Percentiles rank a stretch among this genome's conserved stretches.
These are phyloP conservation scores for Nicotiana attenuata DNA, from an alignment of 257 asterid genomes.

Conservation along the genomic window DNA sequence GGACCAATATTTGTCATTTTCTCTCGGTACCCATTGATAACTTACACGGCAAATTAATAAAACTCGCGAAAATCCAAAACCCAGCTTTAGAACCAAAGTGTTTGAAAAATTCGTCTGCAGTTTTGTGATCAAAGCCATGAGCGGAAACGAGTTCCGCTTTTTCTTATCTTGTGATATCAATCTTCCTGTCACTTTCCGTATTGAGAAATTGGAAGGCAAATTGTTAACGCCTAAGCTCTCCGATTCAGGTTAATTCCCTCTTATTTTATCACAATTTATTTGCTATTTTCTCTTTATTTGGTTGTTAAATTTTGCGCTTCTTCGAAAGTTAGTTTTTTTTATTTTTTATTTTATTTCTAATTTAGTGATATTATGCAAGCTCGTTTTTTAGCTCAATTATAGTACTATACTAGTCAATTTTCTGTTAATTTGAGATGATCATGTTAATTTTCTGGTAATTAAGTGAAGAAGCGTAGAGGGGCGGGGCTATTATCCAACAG, in stretches of 20 bases:
- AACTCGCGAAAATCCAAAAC: neutral
- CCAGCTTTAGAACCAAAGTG: neutral
- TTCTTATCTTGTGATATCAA: conserved; percentile 93
- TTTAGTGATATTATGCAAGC: too few relatives aligned
- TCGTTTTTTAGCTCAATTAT: neutral
- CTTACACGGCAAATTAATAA: neutral
- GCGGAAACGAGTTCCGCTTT: conserved; percentile 83
- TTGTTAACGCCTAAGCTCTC: conserved; percentile 35
- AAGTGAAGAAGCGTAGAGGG: too few relatives aligned
- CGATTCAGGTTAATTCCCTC: conserved; percentile 48
- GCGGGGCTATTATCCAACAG: too few relatives aligned
- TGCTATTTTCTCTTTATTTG: neutral
- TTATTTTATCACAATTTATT: neutral
- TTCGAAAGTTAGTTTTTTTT: neutral
- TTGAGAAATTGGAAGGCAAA: conserved; percentile 90
- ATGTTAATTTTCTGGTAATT: too few relatives aligned
- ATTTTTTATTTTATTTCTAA: too few relatives aligned
- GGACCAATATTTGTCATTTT: neutral
- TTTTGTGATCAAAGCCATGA: conserved; percentile 31
- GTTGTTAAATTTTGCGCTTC: neutral
- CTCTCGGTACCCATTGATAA: neutral
- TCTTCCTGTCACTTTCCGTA: conserved; percentile 83
- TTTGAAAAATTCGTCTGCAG: neutral
- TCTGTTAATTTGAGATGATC: neutral
- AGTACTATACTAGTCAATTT: neutral